phyloP scores from a whole-genome alignment of 306 rosid genomes.

The Mucuna pruriens region DNA sequence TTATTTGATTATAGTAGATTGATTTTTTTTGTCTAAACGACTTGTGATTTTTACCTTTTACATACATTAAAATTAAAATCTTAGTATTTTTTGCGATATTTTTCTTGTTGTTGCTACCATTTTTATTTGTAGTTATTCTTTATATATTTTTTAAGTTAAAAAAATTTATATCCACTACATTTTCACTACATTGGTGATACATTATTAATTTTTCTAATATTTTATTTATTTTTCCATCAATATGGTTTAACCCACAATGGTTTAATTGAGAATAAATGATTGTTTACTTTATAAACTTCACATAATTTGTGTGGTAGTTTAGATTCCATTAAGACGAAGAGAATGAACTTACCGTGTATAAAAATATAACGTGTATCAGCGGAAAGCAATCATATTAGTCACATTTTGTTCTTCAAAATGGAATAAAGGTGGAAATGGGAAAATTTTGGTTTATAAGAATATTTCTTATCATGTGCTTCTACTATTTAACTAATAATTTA shows the following conservation, averaged over 20 bases:
- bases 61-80: too few relatives aligned
- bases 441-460: background rate
- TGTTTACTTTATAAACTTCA: background rate
- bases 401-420: conserved; percentile 1
- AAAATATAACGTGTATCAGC: background rate
- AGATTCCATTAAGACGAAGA: conserved; percentile 5
- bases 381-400: background rate
- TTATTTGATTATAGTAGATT: too few relatives aligned
- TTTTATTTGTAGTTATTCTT: too few relatives aligned
- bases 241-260: conserved; percentile 7
- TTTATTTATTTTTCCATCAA: too few relatives aligned
- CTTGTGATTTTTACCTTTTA: too few relatives aligned
- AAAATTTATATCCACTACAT: too few relatives aligned
- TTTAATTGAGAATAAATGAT: background rate
- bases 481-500: background rate
- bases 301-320: conserved; percentile 15
- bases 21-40: too few relatives aligned
- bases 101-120: too few relatives aligned
- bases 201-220: too few relatives aligned
- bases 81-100: too few relatives aligned
- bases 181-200: too few relatives aligned
- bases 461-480: background rate
- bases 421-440: background rate
- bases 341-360: background rate
- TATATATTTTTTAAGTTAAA: too few relatives aligned